Percentiles rank a stretch among this genome's conserved stretches.
phyloP scores from a whole-genome alignment of 345 rosid species.

The Eucalyptus sp. region DNA sequence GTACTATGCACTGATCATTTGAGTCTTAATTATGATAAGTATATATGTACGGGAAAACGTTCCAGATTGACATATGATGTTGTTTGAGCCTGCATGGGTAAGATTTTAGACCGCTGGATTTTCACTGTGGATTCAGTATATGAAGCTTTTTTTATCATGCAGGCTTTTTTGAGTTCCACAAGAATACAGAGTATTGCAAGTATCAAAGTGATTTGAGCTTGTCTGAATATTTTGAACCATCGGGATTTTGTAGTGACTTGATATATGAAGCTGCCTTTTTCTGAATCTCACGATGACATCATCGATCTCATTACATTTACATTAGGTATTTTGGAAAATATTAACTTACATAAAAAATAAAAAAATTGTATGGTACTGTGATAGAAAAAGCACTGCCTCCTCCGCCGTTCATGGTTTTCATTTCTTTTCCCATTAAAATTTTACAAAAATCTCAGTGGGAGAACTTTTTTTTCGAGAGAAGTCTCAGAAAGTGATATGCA shows the following conservation, averaged over 20 bases:
- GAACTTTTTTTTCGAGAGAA: not conserved
- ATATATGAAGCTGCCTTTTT: not conserved
- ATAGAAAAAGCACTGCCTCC: not conserved
- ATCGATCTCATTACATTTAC: not conserved
- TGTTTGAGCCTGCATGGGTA: not conserved
- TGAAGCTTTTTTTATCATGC: not conserved
- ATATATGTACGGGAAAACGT: not conserved
- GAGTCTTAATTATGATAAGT: not conserved
- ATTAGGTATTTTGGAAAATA: not conserved
- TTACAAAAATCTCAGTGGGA: not conserved
- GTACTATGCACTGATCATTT: not conserved
- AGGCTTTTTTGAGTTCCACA: not conserved
- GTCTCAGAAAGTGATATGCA: constrained; percentile 1
- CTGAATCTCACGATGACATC: not conserved
- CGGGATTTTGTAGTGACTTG: not conserved
- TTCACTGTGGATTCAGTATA: not conserved
- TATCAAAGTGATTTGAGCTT: not conserved
- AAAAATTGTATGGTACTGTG: not conserved
- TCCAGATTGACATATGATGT: not conserved
- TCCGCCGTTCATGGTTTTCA: not conserved
- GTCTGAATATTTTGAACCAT: not conserved
- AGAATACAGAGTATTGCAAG: not conserved
- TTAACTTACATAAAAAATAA: not conserved
- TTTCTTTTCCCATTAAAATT: not conserved
- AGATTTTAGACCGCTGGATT: not conserved